phyloP scores from a whole-genome alignment of 2,329 filamentous ascomycete species.

The Aspergillus sergii region DNA sequence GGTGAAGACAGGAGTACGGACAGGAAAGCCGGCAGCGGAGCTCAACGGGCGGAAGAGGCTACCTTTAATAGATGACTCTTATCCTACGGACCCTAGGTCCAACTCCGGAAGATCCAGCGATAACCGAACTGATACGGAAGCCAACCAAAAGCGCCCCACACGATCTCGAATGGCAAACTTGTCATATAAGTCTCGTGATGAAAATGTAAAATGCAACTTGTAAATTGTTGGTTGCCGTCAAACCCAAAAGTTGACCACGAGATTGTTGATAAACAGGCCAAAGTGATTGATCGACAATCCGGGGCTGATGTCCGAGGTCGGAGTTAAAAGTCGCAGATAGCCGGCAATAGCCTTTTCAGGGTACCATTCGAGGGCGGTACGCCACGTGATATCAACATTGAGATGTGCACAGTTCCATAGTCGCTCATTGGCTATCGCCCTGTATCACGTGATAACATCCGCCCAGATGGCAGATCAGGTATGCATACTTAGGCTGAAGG shows the following conservation, averaged over 20 bases:
- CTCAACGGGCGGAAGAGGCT: conserved; percentile 17
- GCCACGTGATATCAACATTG: conserved; percentile 1
- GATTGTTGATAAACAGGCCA: background rate
- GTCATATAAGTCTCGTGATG: background rate
- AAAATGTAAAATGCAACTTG: background rate
- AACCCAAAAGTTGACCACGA: background rate
- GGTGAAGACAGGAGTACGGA: background rate
- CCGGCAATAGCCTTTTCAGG: background rate
- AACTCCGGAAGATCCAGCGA: conserved; percentile 28
- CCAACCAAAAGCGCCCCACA: conserved; percentile 2
- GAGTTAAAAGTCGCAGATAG: background rate
- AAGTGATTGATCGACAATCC: background rate
- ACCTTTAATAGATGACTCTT: conserved; percentile 27
- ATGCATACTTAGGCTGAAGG: conserved; percentile 5
- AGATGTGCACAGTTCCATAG: background rate
- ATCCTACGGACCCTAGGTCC: conserved; percentile 26
- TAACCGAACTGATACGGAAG: background rate
- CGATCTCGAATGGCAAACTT: background rate
- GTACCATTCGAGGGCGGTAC: conserved; percentile 9
- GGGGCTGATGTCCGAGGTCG: conserved; percentile 17
- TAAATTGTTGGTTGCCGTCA: background rate
- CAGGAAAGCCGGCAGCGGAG: conserved; percentile 9
- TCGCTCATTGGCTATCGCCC: background rate
- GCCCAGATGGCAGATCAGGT: conserved; percentile 7
- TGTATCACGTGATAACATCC: conserved; percentile 11